Conservation (phyloP, 495 filamentous ascomycete genomes). For the Aspergillus baeticus region DNA sequence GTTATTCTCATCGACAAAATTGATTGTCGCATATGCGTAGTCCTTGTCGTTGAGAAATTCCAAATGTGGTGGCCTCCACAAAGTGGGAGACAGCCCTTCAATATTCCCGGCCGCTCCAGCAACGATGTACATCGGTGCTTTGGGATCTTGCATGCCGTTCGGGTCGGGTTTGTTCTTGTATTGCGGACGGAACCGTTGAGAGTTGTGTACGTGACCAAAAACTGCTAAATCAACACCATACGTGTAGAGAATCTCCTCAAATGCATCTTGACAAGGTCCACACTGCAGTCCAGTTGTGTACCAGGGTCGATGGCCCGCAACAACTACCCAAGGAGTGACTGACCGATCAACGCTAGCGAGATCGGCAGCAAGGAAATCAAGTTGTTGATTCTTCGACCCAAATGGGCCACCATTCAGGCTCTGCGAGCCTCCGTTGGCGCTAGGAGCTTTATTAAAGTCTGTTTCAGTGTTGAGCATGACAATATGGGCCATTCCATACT, state of each 20-base stretch:
- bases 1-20: conserved; percentile 31
- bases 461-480: conserved; percentile 59
- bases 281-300: conserved; percentile 48
- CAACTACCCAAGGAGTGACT: conserved; percentile 57
- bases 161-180: conserved; percentile 42
- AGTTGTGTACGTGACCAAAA: conserved; percentile 64
- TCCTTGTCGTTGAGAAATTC: conserved; percentile 57
- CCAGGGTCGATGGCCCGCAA: conserved; percentile 62
- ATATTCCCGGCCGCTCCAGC: conserved; percentile 49
- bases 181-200: conserved; percentile 46
- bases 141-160: conserved; percentile 50
- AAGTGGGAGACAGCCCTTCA: conserved; percentile 45
- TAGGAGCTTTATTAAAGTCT: conserved; percentile 45
- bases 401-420: conserved; percentile 52
- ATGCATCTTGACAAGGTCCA: conserved; percentile 52
- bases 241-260: conserved; percentile 56
- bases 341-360: conserved; percentile 48
- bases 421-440: conserved; percentile 44
- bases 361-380: conserved; percentile 45
- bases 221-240: conserved; percentile 62
- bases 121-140: conserved; percentile 56
- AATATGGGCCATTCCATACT: conserved; percentile 59
- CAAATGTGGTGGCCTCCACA: conserved; percentile 52
- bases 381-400: conserved; percentile 35
- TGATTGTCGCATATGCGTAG: conserved; percentile 48